Base-by-base conservation (phyloP, 2,329 filamentous ascomycete genomes). In the Didymella glomerata region DNA sequence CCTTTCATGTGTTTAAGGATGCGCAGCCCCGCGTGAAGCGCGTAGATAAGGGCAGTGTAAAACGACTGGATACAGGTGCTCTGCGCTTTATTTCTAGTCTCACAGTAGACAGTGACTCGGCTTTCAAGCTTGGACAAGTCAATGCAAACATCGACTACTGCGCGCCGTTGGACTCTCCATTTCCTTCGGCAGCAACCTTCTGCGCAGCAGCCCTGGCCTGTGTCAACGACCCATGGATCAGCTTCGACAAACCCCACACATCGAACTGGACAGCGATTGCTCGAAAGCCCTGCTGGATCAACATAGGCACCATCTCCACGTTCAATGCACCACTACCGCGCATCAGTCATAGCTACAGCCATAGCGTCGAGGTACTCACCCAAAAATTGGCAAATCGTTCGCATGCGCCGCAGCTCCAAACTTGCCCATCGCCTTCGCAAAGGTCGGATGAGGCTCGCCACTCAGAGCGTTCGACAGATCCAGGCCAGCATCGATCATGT, bases 231-330 rank as follows among this genome's bases (percentile, higher is more conserved):
- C 46, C 54, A 11, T 64, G 56, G 6, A 69, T 45, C 44, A 71
- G 42, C 27, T 61, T 61, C 7, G 67, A 60, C 22, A 69, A 50
- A 1, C 60, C 66, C 69, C 69, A 71, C n/a, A 68, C 60, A 57
- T 70, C 68, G 24, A 70, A 70, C n/a, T 67, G 60, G 41, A 71
- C 66, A 20, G 55, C 66, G 48, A 72, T 67, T 10, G 60, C 61
- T 4, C 63, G 50, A 38, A 58, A 61, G 1, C 69, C 68, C 13
- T 56, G 58, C 38, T 72, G 63, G 13, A 71, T 65, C 48, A 69
- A 44, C 62, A 64, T 64, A 0, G 68, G 68, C 32, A 71, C 49
- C 57, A 64, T 58, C 1, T 69, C 65, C 2, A 65, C 22, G 4
- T 42, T 60, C 53, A 69, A 20, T 1, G 64, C 68, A 54, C 62